Base-by-base conservation (phyloP, 1,284 basidiomycete species). In the Microbotryum scabiosae region DNA sequence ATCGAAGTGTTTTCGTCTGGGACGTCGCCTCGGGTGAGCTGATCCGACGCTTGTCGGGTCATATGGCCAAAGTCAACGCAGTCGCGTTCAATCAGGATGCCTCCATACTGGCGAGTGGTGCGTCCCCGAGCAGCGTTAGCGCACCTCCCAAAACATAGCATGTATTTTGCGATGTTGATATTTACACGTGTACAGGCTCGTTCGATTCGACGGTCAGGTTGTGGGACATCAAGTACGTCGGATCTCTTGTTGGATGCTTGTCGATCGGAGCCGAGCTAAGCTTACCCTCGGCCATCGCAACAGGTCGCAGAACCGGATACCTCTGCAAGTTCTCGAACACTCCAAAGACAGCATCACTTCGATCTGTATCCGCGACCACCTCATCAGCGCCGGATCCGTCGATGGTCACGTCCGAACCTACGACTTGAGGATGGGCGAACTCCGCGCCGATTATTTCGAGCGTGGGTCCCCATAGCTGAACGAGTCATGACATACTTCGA, bases 381-480 rank as follows among this genome's bases (percentile, higher is more conserved):
- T 80, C 60, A 82, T 97, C 66, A 79, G 86, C 49, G 82, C 90
- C 0, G 90, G 89, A 2, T 91, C 88, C 0, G 85, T 94, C 2
- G 96, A 99, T 69, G 94, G 96, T 1, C 81, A 86, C 70, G 84
- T 97, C 41, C 83, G 96, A 25, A 88, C 87, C 1, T 97, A 97
- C 75, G 96, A 98, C 75, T 77, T 98, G 36, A 85, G 94, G 51
- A 90, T 86, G 78, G 96, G 96, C 25, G 84, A 92, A 74, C 76
- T 97, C 30, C 82, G 85, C 5, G 81, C 86, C 52, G 96, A 99
- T 75, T 91, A 85, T 69, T 82, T 98, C 62, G 91, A 92, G 12
- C 82, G 90, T 92, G 73, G 71, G 86, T 82, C 18, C n/a, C 7
- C 28, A 20, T 5, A 46, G 26, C 43, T 26, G 10, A 14, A 30